These are phyloP conservation scores for Chimonanthus salicifolius DNA, from an alignment of 164 flowering plant genomes.

Conservation along the genomic window DNA sequence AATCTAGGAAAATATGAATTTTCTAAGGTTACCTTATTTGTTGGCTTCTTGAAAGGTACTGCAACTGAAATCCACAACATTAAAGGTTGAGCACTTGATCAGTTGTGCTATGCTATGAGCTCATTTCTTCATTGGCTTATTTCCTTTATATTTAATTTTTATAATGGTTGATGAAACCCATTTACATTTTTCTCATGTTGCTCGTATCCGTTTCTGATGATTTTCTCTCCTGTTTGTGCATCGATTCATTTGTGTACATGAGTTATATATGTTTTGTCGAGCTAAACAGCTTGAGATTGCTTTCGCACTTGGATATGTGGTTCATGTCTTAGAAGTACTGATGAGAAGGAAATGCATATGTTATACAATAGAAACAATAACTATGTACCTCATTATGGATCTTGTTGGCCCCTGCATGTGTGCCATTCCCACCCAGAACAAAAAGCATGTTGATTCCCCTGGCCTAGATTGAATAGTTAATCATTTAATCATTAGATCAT, in stretches of 20 bases:
- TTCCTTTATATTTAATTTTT: too few relatives aligned
- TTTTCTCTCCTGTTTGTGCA: background rate
- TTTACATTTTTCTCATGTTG: background rate
- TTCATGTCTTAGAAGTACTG: background rate
- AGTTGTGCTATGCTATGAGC: too few relatives aligned
- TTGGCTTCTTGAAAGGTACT: background rate
- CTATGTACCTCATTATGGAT: conserved; percentile 38
- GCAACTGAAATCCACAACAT: background rate
- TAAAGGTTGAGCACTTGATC: too few relatives aligned
- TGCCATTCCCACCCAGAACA: conserved; percentile 43
- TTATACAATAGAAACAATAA: background rate
- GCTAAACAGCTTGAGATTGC: background rate
- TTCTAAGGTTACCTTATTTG: too few relatives aligned
- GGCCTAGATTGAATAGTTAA: conserved; percentile 16
- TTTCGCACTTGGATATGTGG: background rate
- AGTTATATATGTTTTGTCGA: background rate
- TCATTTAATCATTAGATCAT: background rate
- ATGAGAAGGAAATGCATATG: background rate
- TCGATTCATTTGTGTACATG: background rate
- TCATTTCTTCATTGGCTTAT: too few relatives aligned
- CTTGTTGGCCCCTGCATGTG: conserved; percentile 47
- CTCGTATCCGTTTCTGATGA: background rate
- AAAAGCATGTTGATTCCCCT: conserved; percentile 40
- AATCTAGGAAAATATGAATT: too few relatives aligned
- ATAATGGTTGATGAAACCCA: too few relatives aligned